phyloP scores from a whole-genome alignment of 371 early-diverging fungal genomes.

The Saksenaea vasiformis region DNA sequence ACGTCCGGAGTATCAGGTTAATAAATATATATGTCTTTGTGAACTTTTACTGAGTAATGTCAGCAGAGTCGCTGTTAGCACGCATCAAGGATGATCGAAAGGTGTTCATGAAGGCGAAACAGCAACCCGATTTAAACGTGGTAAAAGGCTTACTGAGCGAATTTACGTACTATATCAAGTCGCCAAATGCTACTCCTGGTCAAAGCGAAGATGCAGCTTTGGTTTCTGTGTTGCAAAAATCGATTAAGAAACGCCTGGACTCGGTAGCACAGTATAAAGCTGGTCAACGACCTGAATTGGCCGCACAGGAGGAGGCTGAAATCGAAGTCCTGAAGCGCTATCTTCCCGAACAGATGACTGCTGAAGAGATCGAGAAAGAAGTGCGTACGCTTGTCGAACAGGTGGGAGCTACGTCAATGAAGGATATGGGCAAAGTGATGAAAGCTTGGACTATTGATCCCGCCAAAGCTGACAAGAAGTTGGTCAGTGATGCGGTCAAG shows the following conservation, averaged over 20 bases:
- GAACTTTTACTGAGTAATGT: background rate
- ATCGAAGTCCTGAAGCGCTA: conserved; percentile 64
- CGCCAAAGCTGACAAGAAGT: conserved; percentile 65
- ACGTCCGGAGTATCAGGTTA: too few species aligned
- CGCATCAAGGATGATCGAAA: conserved; percentile 71
- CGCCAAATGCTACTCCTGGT: conserved; percentile 43
- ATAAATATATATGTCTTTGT: background rate
- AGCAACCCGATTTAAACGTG: conserved; percentile 66
- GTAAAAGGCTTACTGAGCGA: conserved; percentile 75
- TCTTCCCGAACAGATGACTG: conserved; percentile 70
- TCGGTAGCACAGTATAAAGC: conserved; percentile 60
- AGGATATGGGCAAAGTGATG: conserved; percentile 80
- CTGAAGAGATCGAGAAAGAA: conserved; percentile 64
- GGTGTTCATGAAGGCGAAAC: conserved; percentile 71
- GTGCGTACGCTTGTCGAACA: conserved; percentile 53
- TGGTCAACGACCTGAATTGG: conserved; percentile 71
- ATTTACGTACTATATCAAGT: conserved; percentile 72
- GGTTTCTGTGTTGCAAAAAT: conserved; percentile 62
- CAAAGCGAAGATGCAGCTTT: conserved; percentile 50
- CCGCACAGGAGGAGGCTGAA: conserved; percentile 62
- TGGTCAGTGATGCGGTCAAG: conserved; percentile 68
- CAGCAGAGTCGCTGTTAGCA: conserved; percentile 21
- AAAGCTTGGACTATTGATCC: conserved; percentile 67
- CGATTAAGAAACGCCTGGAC: conserved; percentile 75
- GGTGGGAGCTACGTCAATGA: conserved; percentile 56